These are phyloP conservation scores for Ophiostoma australiae DNA, from an alignment of 2,329 filamentous ascomycete genomes.

Conservation along the genomic window DNA sequence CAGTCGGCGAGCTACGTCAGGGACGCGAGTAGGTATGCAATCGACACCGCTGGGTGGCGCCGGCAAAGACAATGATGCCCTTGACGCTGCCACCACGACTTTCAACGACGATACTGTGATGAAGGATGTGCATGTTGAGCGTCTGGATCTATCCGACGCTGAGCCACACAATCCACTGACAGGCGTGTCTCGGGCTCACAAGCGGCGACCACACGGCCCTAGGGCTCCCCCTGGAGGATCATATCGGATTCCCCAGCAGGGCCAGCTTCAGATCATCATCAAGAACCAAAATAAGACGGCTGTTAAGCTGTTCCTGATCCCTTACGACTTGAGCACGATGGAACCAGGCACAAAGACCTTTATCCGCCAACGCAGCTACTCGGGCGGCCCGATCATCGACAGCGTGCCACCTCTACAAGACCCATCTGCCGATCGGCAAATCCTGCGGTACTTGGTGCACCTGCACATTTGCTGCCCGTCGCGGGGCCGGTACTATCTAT, in stretches of 20 bases:
- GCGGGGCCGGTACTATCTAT: slow-evolving; percentile 79
- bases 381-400: slow-evolving; percentile 77
- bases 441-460: slow-evolving; percentile 84
- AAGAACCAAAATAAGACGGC: slow-evolving; percentile 99
- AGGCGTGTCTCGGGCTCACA: slow-evolving; percentile 33
- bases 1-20: slow-evolving; percentile 34
- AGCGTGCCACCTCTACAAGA: slow-evolving; percentile 36
- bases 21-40: neutral
- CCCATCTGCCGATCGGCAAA: slow-evolving; percentile 53
- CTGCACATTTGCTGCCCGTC: slow-evolving; percentile 86
- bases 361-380: slow-evolving; percentile 89
- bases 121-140: slow-evolving; percentile 19
- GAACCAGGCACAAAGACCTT: slow-evolving; percentile 92
- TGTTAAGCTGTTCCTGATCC: slow-evolving; percentile 90
- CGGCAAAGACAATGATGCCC: neutral
- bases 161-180: slow-evolving; percentile 29
- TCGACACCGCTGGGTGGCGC: neutral
- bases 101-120: neutral
- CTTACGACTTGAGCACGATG: slow-evolving; percentile 90
- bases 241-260: slow-evolving; percentile 89
- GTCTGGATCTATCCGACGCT: slow-evolving; percentile 23
- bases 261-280: slow-evolving; percentile 92
- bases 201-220: slow-evolving; percentile 49
- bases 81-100: neutral
- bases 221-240: slow-evolving; percentile 74